These are phyloP conservation scores for Gaultheria prostrata DNA, from an alignment of 148 eudicot genomes.

Conservation along the genomic window DNA sequence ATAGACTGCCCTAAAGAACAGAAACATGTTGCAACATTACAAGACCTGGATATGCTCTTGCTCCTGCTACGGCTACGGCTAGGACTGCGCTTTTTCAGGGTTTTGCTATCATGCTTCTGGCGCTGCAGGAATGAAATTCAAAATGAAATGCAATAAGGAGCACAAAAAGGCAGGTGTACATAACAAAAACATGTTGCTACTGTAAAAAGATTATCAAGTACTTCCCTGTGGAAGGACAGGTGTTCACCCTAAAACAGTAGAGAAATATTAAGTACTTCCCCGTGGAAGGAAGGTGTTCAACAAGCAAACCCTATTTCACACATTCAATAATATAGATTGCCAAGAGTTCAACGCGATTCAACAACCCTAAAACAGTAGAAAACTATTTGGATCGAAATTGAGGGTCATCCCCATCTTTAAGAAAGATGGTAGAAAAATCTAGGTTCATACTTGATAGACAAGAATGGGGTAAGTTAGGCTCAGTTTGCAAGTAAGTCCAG, in stretches of 20 bases:
- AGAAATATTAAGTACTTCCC: no score
- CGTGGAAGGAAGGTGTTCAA: not conserved
- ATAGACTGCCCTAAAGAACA: not conserved
- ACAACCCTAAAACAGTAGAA: not conserved
- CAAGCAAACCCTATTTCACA: not conserved
- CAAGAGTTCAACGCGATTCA: not conserved
- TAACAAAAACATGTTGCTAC: not conserved
- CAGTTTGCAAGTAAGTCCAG: constrained; percentile 61
- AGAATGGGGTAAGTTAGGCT: constrained; percentile 60
- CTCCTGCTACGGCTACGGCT: constrained; percentile 43
- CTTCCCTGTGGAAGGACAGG: not conserved
- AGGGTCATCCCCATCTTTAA: not conserved
- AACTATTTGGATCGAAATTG: no score
- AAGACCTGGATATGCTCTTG: constrained; percentile 41
- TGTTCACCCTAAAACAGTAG: not conserved
- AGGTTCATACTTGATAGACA: constrained; percentile 73
- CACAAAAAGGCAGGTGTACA: not conserved
- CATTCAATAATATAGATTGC: not conserved
- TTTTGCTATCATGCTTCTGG: constrained; percentile 44
- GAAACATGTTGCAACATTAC: not conserved
- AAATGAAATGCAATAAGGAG: not conserved
- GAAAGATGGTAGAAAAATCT: constrained; percentile 57
- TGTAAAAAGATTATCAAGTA: not conserved
- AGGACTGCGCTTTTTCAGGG: constrained; percentile 44
- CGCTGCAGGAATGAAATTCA: not conserved